These are phyloP conservation scores for Cercospora canescens DNA, from an alignment of 2,329 filamentous ascomycete species.

Conservation along the genomic window DNA sequence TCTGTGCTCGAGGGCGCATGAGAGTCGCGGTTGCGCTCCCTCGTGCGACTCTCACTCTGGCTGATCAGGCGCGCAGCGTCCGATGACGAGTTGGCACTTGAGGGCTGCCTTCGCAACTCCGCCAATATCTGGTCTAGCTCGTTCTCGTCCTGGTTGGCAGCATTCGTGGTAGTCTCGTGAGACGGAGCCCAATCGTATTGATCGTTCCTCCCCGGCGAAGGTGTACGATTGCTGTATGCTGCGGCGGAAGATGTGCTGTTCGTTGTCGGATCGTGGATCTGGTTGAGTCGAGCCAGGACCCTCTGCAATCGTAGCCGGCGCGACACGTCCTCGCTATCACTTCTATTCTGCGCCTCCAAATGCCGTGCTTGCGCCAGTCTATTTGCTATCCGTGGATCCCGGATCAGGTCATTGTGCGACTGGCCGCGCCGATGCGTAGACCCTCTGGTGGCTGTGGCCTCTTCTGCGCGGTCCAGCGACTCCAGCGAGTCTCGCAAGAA, in stretches of 20 bases:
- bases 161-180: slow-evolving; percentile 37
- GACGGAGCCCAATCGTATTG: slow-evolving; percentile 62
- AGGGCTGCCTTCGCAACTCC: slow-evolving; percentile 41
- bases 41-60: slow-evolving; percentile 36
- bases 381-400: slow-evolving; percentile 27
- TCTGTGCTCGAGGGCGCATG: slow-evolving; percentile 29
- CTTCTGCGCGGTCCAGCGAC: slow-evolving; percentile 27
- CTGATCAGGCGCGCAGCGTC: slow-evolving; percentile 41
- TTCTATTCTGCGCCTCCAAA: slow-evolving; percentile 9
- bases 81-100: neutral
- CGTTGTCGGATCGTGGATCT: slow-evolving; percentile 42
- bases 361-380: neutral
- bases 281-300: slow-evolving; percentile 48
- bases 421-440: neutral
- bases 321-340: slow-evolving; percentile 40
- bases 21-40: slow-evolving; percentile 30
- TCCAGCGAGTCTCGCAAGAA: slow-evolving; percentile 50
- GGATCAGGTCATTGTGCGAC: slow-evolving; percentile 22
- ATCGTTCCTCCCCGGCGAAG: slow-evolving; percentile 51
- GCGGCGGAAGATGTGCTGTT: slow-evolving; percentile 19
- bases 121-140: slow-evolving; percentile 44
- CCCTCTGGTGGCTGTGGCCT: neutral
- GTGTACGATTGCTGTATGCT: slow-evolving; percentile 56
- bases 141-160: slow-evolving; percentile 36
- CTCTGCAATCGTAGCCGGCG: slow-evolving; percentile 44